Percentiles rank a stretch among this genome's conserved stretches.
Conservation (phyloP, 139 green algal genomes). For the Chlorella sp. region DNA sequence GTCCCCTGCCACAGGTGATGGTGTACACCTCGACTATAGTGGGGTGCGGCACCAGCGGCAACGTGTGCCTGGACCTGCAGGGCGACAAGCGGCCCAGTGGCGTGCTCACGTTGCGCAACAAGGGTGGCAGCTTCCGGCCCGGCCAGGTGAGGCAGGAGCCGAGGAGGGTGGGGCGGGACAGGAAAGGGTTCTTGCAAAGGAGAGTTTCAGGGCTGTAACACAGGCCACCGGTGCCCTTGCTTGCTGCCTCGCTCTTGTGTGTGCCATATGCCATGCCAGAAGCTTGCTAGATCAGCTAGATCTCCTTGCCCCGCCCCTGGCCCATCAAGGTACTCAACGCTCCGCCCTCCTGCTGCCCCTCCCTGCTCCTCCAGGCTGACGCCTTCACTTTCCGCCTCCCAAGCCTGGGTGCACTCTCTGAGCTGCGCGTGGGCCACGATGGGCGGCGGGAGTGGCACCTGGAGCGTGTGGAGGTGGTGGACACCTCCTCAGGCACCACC, state of each 20-base stretch:
- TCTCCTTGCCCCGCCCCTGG: neutral
- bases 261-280: neutral
- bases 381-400: conserved; percentile 28
- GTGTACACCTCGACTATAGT: conserved; percentile 40
- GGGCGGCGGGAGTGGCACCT: conserved; percentile 28
- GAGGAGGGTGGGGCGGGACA: too few relatives aligned
- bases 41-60: conserved; percentile 68
- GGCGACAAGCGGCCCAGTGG: conserved; percentile 57
- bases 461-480: conserved; percentile 23
- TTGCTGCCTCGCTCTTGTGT: neutral
- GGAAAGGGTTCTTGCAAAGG: neutral
- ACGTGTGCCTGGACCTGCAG: conserved; percentile 69
- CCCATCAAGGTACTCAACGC: neutral
- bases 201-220: too few relatives aligned
- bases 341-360: neutral
- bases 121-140: conserved; percentile 23
- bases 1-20: neutral
- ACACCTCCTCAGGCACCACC: conserved; percentile 8
- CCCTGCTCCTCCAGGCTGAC: neutral
- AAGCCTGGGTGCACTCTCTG: neutral
- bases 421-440: conserved; percentile 56
- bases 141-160: conserved; percentile 3
- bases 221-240: too few relatives aligned
- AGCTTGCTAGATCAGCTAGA: neutral
- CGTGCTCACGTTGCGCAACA: conserved; percentile 31